Evolutionary conservation across 371 early-diverging fungal species (phyloP), one percentile per base, ranked within the genome.

Genomic region (Mortierella sp.): DNA sequence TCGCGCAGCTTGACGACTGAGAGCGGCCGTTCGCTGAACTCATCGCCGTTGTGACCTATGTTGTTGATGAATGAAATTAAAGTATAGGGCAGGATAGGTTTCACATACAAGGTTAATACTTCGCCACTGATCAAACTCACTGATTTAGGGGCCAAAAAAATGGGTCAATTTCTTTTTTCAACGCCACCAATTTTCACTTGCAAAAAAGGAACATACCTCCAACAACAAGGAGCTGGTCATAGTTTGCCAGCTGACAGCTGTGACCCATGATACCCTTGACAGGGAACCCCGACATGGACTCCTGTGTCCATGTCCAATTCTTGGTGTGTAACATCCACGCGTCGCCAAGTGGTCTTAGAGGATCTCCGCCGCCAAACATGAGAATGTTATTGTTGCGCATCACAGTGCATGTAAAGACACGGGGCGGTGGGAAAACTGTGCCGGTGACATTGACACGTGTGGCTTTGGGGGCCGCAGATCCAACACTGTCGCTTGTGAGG

Each of bases 261-360:
- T 84, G 84, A 21, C 84, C 84, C 80, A 78, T 84, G 67, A 84
- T 75, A 0, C 84, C 84, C 37, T 75, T 59, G 19, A 26, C 24
- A 21, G 84, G 84, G 26, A 78, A 51, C 44, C 43, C 70, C 4
- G 24, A 14, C 40, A 84, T 80, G 28, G 55, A 24, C 26, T 73
- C 76, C 54, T 50, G 67, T 13, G 44, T 51, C 84, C 84, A 84
- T 1, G 73, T 72, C 84, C 84, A 84, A 34, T 16, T 80, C 48
- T 75, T 75, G 2, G 73, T 71, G 37, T 78, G 54, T 73, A 84
- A 40, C 14, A 84, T 75, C 84, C 84, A 84, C 0, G 81, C 75
- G 44, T 84, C 84, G n/a, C 71, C 43, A 31, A 83, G 53, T 13
- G 76, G 53, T 14, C 26, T 59, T 28, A 31, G 31, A 4, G 78